These are phyloP conservation scores for Phoma sp. DNA, from an alignment of 2,329 filamentous ascomycete species.

Conservation along the genomic window DNA sequence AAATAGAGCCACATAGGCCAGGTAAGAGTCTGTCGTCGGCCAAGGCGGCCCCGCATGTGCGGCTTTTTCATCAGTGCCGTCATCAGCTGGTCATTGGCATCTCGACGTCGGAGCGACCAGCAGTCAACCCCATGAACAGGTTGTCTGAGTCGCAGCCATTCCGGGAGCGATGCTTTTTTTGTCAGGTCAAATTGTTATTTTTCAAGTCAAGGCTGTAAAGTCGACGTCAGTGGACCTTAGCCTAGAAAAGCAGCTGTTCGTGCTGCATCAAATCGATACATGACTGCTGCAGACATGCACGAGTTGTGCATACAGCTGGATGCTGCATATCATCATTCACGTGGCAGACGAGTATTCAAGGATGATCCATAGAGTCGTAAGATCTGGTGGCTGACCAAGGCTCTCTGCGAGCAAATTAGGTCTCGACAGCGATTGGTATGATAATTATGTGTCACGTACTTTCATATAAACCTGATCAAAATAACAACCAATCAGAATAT, in stretches of 20 bases:
- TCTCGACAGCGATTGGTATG: too few species aligned
- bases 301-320: background rate
- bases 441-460: background rate
- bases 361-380: background rate
- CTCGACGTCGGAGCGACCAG: too few species aligned
- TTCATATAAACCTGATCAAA: background rate
- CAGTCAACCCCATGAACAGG: too few species aligned
- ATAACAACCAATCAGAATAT: background rate
- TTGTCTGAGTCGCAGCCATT: too few species aligned
- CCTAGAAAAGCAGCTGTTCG: background rate
- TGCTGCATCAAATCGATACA: constrained; percentile 2
- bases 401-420: too few species aligned
- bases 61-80: too few species aligned
- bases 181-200: background rate
- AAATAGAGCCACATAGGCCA: background rate
- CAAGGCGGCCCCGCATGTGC: too few species aligned
- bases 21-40: too few species aligned
- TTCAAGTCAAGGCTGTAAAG: background rate
- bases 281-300: background rate
- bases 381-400: too few species aligned
- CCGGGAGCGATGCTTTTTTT: too few species aligned
- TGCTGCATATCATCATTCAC: background rate
- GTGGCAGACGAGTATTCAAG: background rate
- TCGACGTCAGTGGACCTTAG: background rate
- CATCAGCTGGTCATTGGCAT: too few species aligned